phyloP scores from a whole-genome alignment of 1,284 basidiomycete species.

The Tremellales sp. region DNA sequence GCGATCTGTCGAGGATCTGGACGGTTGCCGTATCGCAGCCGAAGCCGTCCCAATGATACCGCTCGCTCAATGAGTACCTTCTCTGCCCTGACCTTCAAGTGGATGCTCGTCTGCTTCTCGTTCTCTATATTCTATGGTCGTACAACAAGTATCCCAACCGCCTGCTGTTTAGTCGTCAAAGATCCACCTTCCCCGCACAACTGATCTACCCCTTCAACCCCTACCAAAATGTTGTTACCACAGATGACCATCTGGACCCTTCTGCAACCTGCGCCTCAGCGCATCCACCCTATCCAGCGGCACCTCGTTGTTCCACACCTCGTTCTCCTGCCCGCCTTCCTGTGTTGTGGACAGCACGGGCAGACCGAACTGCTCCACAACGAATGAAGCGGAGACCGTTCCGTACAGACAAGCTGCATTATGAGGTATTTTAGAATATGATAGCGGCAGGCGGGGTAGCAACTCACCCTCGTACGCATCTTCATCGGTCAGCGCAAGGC shows the following conservation, averaged over 20 bases:
- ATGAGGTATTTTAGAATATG: not conserved
- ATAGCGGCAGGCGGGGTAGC: not conserved
- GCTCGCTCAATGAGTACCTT: too few species aligned
- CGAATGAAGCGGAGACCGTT: conserved; percentile 41
- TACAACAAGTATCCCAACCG: too few species aligned
- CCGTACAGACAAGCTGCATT: conserved; percentile 32
- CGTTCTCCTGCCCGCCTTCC: conserved; percentile 2
- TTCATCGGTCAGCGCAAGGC: conserved; percentile 24
- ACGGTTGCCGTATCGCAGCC: too few species aligned
- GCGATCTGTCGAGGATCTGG: too few species aligned
- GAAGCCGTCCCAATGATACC: too few species aligned
- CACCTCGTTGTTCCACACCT: conserved; percentile 37
- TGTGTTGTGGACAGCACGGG: conserved; percentile 13
- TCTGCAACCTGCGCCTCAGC: conserved; percentile 6
- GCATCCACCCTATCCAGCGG: conserved; percentile 20
- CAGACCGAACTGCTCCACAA: conserved; percentile 41
- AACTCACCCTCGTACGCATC: conserved; percentile 36
- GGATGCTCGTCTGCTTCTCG: too few species aligned
- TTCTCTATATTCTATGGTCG: too few species aligned
- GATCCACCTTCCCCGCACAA: too few species aligned
- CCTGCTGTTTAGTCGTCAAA: too few species aligned
- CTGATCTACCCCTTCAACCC: not conserved
- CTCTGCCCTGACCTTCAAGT: too few species aligned
- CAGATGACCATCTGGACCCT: not conserved
- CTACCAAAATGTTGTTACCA: not conserved